These are phyloP conservation scores for Backusella tarrabulga DNA, from an alignment of 192 early-diverging fungal genomes.

Conservation along the genomic window DNA sequence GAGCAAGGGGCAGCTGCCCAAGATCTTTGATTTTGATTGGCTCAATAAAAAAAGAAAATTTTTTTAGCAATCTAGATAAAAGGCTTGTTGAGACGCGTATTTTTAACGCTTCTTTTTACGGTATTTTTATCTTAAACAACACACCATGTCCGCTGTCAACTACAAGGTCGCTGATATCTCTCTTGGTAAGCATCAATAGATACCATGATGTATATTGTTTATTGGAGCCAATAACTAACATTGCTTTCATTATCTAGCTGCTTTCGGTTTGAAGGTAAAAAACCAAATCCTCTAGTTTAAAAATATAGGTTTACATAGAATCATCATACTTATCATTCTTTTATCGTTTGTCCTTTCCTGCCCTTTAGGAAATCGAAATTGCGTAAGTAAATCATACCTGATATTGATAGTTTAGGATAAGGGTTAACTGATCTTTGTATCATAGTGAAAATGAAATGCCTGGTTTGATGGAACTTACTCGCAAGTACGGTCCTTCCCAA, in stretches of 20 bases:
- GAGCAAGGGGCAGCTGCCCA: constrained; percentile 1
- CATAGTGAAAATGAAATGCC: constrained; percentile 98
- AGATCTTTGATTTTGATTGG: constrained; percentile 2
- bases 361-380: constrained; percentile 81
- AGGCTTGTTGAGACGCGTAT: not conserved
- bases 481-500: constrained; percentile 88
- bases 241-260: constrained; percentile 48
- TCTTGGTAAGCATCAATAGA: constrained; percentile 79
- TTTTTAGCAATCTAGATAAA: constrained; percentile 11
- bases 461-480: constrained; percentile 92
- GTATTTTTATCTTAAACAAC: not conserved
- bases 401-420: not conserved
- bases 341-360: constrained; percentile 68
- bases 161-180: constrained; percentile 84
- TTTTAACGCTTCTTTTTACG: constrained; percentile 11
- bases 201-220: constrained; percentile 64
- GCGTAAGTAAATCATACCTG: constrained; percentile 4
- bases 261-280: constrained; percentile 97
- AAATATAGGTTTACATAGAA: not conserved
- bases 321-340: not conserved
- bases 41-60: constrained; percentile 6
- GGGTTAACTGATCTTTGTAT: constrained; percentile 4
- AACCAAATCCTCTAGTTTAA: constrained; percentile 58
- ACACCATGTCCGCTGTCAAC: not conserved
- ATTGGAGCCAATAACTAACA: not conserved